Conservation (phyloP, 352 stramenopile genomes). For the Globisporangium iwayamae region DNA sequence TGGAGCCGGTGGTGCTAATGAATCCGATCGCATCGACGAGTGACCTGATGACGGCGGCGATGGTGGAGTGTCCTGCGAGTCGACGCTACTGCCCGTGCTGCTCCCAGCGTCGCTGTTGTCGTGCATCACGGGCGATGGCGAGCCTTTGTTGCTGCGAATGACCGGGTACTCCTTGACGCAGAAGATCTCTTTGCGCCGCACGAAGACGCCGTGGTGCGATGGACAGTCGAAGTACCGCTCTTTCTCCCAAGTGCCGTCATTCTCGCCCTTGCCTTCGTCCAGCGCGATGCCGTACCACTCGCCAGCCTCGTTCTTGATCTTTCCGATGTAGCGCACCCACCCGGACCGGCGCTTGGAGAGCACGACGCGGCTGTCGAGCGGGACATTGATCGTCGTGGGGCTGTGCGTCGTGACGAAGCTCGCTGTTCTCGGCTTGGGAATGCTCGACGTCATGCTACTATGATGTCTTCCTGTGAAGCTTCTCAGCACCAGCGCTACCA, state of each 20-base stretch:
- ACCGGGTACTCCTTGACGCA: constrained; percentile 38
- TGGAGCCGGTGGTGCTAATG: neutral
- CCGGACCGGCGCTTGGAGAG: constrained; percentile 51
- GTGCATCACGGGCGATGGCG: constrained; percentile 35
- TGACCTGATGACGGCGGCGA: neutral
- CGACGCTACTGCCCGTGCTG: constrained; percentile 31
- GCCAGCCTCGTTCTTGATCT: constrained; percentile 45
- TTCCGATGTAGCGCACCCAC: constrained; percentile 59
- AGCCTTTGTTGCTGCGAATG: constrained; percentile 32
- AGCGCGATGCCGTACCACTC: constrained; percentile 71
- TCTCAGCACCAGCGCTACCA: neutral
- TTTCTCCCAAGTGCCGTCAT: constrained; percentile 43
- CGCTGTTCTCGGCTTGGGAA: constrained; percentile 15
- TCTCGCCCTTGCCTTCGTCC: constrained; percentile 58
- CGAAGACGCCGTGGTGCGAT: constrained; percentile 50
- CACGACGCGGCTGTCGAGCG: constrained; percentile 49
- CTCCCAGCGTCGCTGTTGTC: constrained; percentile 40
- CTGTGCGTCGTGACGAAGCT: constrained; percentile 10
- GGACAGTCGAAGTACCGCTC: constrained; percentile 55
- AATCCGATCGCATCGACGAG: neutral
- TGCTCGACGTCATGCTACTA: constrained; percentile 14
- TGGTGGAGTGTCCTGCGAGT: constrained; percentile 16
- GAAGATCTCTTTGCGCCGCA: constrained; percentile 57
- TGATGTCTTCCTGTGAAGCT: neutral
- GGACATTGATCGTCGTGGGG: constrained; percentile 36